A percentile compares a stretch with the other conserved stretches of the same genome.
Evolutionary conservation across 129 eudicot genomes (phyloP).

Genomic region (Ambrosia artemisiifolia): DNA sequence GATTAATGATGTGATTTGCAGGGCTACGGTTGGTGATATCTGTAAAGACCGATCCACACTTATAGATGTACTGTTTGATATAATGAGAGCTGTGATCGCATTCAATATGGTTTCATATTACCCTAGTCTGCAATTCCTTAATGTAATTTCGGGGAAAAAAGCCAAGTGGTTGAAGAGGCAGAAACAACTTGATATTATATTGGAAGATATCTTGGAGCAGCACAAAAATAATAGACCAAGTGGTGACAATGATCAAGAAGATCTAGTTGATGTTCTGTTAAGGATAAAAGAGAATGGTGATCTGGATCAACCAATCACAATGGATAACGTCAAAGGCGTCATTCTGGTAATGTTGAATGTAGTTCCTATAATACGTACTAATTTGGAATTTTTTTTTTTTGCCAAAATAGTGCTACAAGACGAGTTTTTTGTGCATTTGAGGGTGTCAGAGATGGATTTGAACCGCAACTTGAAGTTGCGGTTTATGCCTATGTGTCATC

Average conservation of each 20-base stretch:
- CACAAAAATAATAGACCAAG: neutral
- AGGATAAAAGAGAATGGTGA: constrained; percentile 13
- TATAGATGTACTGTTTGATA: neutral
- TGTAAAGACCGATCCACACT: neutral
- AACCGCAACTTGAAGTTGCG: too few relatives aligned
- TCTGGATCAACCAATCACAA: constrained; percentile 1
- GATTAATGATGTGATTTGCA: neutral
- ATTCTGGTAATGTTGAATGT: neutral
- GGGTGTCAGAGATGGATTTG: too few relatives aligned
- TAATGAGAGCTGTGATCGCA: neutral
- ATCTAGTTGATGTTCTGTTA: constrained; percentile 10
- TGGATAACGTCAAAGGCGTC: constrained; percentile 8
- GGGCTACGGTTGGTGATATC: neutral
- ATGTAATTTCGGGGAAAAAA: neutral
- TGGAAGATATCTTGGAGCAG: neutral
- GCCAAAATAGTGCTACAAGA: too few relatives aligned
- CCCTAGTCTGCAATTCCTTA: neutral
- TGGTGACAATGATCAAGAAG: neutral
- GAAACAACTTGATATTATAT: neutral
- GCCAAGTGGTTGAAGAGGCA: neutral
- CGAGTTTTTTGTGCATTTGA: too few relatives aligned
- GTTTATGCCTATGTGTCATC: too few relatives aligned
- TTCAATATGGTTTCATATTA: neutral
- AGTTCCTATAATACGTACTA: too few relatives aligned
- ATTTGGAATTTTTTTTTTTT: too few relatives aligned